Conservation (phyloP, 148 eudicot genomes). For the Nepenthes mirabilis region DNA sequence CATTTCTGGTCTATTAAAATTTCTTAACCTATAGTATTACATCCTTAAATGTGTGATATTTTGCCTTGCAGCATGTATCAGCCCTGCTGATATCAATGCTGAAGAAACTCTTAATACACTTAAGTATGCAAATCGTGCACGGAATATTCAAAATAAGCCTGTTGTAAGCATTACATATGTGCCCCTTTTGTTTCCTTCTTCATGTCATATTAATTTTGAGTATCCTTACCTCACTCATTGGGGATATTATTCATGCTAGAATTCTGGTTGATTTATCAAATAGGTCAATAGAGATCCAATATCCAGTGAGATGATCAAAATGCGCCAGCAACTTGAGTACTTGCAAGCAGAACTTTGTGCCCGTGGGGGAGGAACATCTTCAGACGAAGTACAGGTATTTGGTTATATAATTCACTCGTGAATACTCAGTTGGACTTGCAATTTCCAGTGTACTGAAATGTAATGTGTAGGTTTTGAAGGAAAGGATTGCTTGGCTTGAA, state of each 20-base stretch:
- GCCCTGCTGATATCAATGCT: slow-evolving; percentile 98
- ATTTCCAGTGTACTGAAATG: background rate
- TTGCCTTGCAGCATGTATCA: slow-evolving; percentile 74
- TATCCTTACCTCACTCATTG: slow-evolving; percentile 1
- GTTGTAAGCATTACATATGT: slow-evolving; percentile 46
- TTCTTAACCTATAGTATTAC: background rate
- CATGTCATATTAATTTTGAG: background rate
- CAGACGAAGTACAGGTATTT: slow-evolving; percentile 69
- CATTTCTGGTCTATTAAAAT: background rate
- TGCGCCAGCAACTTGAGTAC: slow-evolving; percentile 89
- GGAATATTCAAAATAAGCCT: slow-evolving; percentile 94
- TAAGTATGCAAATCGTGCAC: slow-evolving; percentile 97
- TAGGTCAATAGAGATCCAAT: slow-evolving; percentile 93
- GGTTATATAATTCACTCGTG: background rate
- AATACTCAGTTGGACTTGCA: background rate
- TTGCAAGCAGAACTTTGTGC: slow-evolving; percentile 97
- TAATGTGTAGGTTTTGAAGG: slow-evolving; percentile 50
- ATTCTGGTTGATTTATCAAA: slow-evolving; percentile 9
- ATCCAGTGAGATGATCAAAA: slow-evolving; percentile 88
- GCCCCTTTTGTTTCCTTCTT: slow-evolving; percentile 1
- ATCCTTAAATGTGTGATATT: slow-evolving; percentile 1
- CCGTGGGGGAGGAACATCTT: slow-evolving; percentile 73
- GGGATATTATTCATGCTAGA: background rate
- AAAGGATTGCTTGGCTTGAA: slow-evolving; percentile 87
- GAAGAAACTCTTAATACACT: slow-evolving; percentile 99